Percentiles rank a stretch among this genome's conserved stretches.
Conservation (phyloP, 352 stramenopile species). For the Pythium aphanidermatum region DNA sequence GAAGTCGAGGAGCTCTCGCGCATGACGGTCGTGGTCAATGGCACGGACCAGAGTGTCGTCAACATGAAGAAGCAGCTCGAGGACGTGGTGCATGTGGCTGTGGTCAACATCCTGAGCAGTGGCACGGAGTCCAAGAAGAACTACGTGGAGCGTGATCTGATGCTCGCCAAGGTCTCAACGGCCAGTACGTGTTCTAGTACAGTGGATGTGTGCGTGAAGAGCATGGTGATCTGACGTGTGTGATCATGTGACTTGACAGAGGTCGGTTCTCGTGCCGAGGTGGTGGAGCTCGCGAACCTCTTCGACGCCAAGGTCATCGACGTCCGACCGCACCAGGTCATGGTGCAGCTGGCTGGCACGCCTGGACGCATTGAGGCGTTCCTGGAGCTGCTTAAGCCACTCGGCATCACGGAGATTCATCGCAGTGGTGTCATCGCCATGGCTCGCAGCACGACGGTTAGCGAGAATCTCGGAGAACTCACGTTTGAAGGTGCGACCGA, state of each 20-base stretch:
- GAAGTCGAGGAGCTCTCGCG: conserved; percentile 81
- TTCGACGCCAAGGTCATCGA: conserved; percentile 87
- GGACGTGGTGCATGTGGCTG: conserved; percentile 81
- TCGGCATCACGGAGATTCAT: conserved; percentile 82
- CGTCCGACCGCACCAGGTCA: conserved; percentile 74
- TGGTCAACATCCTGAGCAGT: conserved; percentile 82
- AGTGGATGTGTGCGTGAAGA: not conserved
- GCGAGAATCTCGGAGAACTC: conserved; percentile 56
- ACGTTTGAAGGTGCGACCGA: conserved; percentile 72
- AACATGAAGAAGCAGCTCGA: conserved; percentile 89
- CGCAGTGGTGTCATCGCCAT: conserved; percentile 83
- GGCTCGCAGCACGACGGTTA: conserved; percentile 60
- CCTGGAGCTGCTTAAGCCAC: conserved; percentile 72
- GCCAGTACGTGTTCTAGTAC: conserved; percentile 34
- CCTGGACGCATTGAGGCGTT: conserved; percentile 77
- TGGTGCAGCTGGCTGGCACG: conserved; percentile 77
- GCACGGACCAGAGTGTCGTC: conserved; percentile 67
- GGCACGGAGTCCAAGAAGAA: conserved; percentile 59
- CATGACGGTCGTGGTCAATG: conserved; percentile 84
- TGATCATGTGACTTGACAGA: conserved; percentile 19
- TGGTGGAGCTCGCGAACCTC: conserved; percentile 74
- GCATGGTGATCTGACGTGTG: not conserved
- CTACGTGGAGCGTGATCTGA: conserved; percentile 84
- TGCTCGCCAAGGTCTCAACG: conserved; percentile 84
- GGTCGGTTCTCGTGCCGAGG: conserved; percentile 56